These are phyloP conservation scores for Lactifluus subvellereus DNA, from an alignment of 768 basidiomycete species.

Conservation along the genomic window DNA sequence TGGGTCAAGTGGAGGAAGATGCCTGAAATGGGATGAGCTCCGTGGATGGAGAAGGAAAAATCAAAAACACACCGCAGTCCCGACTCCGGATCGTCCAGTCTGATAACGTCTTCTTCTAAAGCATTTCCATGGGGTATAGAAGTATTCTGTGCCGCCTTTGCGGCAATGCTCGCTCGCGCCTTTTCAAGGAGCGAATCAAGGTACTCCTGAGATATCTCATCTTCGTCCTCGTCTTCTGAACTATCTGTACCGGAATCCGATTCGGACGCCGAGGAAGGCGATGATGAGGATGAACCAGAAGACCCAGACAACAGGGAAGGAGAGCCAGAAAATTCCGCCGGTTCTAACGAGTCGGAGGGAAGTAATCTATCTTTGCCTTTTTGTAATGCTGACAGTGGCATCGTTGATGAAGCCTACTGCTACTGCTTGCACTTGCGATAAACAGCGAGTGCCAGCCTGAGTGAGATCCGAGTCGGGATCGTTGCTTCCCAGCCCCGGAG, in stretches of 20 bases:
- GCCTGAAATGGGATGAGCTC: slow-evolving; percentile 32
- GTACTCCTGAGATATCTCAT: slow-evolving; percentile 51
- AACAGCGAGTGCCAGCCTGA: neutral
- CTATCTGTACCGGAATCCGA: slow-evolving; percentile 29
- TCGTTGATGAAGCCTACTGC: neutral
- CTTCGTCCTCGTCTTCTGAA: slow-evolving; percentile 34
- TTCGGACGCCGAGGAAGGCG: slow-evolving; percentile 30
- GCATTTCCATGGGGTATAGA: neutral
- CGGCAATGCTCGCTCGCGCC: slow-evolving; percentile 44
- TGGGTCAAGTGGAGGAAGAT: slow-evolving; percentile 60
- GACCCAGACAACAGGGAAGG: slow-evolving; percentile 23
- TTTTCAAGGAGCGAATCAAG: slow-evolving; percentile 58
- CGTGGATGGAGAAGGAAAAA: slow-evolving; percentile 6
- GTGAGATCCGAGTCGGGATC: no score
- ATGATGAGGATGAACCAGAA: slow-evolving; percentile 4
- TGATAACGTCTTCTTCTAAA: slow-evolving; percentile 52
- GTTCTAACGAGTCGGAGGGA: neutral
- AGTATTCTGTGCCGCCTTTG: slow-evolving; percentile 23
- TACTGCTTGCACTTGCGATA: neutral
- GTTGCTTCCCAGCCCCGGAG: neutral
- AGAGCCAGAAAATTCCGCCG: neutral
- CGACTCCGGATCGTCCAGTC: slow-evolving; percentile 33
- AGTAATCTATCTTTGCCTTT: slow-evolving; percentile 45
- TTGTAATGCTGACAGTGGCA: slow-evolving; percentile 21
- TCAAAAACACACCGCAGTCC: slow-evolving; percentile 34